Conservation (phyloP, 805 yeast genomes). For the Aciculoconidium aculeatum region DNA sequence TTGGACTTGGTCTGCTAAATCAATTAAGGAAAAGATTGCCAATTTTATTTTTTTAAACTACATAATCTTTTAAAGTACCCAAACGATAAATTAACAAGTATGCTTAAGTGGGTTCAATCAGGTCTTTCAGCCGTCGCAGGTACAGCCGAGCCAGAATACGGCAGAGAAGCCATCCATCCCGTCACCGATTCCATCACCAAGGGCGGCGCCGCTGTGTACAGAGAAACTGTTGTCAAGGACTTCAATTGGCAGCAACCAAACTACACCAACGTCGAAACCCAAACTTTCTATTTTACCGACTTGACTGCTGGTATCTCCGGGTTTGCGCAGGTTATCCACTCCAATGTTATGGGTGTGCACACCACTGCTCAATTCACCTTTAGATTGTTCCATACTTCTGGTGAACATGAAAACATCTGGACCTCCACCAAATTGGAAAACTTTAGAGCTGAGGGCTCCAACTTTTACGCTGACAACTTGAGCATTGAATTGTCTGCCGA, state of each 20-base stretch:
- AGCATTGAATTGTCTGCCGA: constrained; percentile 57
- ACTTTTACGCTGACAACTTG: constrained; percentile 74
- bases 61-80: too few relatives aligned
- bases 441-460: constrained; percentile 64
- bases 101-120: constrained; percentile 82
- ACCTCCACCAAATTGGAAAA: constrained; percentile 85
- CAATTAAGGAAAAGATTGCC: too few relatives aligned
- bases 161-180: constrained; percentile 87
- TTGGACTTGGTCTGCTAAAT: too few relatives aligned
- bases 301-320: constrained; percentile 62
- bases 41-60: too few relatives aligned
- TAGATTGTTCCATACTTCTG: constrained; percentile 56
- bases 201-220: constrained; percentile 40
- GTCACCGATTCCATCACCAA: constrained; percentile 50
- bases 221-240: constrained; percentile 59
- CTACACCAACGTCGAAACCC: constrained; percentile 91
- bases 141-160: constrained; percentile 95
- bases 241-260: constrained; percentile 69
- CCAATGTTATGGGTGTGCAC: constrained; percentile 82
- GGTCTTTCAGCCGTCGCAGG: constrained; percentile 94
- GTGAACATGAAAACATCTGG: constrained; percentile 54
- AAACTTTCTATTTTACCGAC: constrained; percentile 79
- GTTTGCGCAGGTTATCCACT: constrained; percentile 91
- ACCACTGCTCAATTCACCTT: constrained; percentile 93
- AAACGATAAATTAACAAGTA: too few relatives aligned